Evolutionary conservation across 495 filamentous ascomycete genomes (phyloP).

Genomic region (Podospora fimiseda): DNA sequence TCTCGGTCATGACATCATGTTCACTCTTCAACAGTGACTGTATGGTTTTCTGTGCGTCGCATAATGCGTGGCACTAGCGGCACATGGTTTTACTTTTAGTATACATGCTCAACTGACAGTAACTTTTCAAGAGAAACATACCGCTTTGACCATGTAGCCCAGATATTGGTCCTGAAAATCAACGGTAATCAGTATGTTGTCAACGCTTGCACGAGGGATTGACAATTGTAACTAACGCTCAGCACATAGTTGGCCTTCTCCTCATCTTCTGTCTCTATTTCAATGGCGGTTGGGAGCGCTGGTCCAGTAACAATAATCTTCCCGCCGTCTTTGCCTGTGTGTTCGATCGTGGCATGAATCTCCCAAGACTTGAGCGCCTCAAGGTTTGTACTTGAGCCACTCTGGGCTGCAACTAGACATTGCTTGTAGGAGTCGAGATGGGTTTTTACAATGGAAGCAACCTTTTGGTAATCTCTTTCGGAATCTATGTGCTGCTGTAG

Average conservation of each 20-base stretch:
- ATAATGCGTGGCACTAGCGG: background rate
- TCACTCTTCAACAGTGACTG: background rate
- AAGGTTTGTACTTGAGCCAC: background rate
- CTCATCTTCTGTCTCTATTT: constrained; percentile 8
- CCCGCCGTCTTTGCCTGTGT: background rate
- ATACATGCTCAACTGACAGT: background rate
- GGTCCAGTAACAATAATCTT: constrained; percentile 1
- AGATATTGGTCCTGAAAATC: constrained; percentile 12
- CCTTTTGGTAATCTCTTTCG: background rate
- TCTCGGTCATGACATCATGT: background rate
- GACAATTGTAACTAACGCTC: constrained; percentile 15
- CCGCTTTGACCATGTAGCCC: constrained; percentile 15
- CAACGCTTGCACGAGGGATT: no score
- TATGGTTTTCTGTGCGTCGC: background rate
- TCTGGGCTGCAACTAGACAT: background rate
- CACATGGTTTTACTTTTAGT: background rate
- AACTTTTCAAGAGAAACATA: background rate
- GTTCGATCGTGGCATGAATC: background rate
- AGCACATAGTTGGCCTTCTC: constrained; percentile 1
- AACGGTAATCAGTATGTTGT: background rate
- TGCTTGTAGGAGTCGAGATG: constrained; percentile 4
- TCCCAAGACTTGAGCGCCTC: background rate
- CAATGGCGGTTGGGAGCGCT: background rate
- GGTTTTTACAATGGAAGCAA: background rate
- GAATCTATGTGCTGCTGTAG: background rate